These are phyloP conservation scores for Vaccinium vitisidaea DNA, from an alignment of 148 eudicot genomes.

Conservation along the genomic window DNA sequence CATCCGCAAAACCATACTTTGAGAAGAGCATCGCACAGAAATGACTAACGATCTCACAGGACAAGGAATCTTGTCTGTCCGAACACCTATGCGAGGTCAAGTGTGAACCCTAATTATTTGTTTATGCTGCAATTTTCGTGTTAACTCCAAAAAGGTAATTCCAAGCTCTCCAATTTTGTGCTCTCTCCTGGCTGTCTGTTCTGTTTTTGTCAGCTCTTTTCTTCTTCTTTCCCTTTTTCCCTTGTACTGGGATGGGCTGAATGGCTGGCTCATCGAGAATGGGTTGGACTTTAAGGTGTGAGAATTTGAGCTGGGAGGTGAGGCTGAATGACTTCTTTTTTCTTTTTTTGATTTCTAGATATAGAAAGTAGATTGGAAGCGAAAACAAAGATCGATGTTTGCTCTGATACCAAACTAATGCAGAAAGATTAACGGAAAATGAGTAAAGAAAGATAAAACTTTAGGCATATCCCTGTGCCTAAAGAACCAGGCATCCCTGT, in stretches of 20 bases:
- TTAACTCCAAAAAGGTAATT: no score
- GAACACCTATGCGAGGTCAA: neutral
- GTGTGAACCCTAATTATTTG: neutral
- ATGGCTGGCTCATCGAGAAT: neutral
- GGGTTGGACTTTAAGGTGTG: neutral
- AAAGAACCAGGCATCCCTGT: neutral
- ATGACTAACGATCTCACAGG: neutral
- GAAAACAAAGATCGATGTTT: neutral
- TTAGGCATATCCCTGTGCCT: neutral
- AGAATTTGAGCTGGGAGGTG: neutral
- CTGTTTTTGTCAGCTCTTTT: neutral
- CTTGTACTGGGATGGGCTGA: neutral
- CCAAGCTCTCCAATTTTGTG: no score
- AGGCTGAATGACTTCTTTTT: neutral
- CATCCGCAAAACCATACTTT: no score
- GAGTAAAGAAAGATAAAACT: neutral
- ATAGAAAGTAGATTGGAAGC: neutral
- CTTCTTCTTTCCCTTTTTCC: neutral
- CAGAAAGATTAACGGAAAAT: neutral
- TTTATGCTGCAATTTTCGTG: neutral
- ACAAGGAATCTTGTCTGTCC: neutral
- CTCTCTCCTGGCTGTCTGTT: neutral
- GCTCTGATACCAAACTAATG: neutral
- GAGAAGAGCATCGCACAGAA: neutral
- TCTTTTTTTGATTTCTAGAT: neutral